Evolutionary conservation across 805 yeast genomes (phyloP), one percentile per base, ranked within the genome.

Genomic region (Zygosaccharomyces gambellarensis): DNA sequence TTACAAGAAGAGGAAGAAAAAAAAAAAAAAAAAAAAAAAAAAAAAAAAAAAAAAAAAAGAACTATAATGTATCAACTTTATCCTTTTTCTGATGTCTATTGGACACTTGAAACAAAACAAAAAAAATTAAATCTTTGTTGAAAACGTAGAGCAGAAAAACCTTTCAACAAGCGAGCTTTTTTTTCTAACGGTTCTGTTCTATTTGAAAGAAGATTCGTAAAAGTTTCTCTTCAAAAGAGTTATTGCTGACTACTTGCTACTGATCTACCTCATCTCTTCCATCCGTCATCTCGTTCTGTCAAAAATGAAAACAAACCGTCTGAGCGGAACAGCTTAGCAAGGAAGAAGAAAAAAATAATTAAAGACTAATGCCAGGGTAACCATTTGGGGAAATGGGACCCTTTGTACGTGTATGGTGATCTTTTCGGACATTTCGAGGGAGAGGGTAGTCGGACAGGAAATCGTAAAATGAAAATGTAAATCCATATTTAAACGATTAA

Each of bases 191-290:
- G 9, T 27, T 17, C 34, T 36, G 21, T 27, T 17, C 14, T 27
- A n/a, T 43, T 10, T 43, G 23, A 11, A n/a, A 32, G 39, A n/a
- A 31, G 23, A 14, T 28, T 31, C 36, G 23, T 29, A 41, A 29
- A 31, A 41, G 44, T 41, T 41, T 34, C 38, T 7, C 29, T 28
- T 21, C 17, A 1, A 17, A 17, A 23, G 12, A 22, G 34, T 17
- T 28, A 36, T 36, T 17, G 11, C 25, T 21, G 32, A 17, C 7
- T 17, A 34, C 5, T 42, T 42, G 38, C 45, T 42, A 19, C 45
- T 42, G 36, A 42, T 41, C 43, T 9, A 40, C 43, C 36, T 42
- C 45, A 42, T 44, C 40, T 34, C 34, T 36, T 43, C 23, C 19
- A 19, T 17, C 29, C 29, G n/a, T 28, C 42, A 45, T 45, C 42